Base-by-base conservation (phyloP, 306 rosid genomes). In the Pterocarpus santalinus region DNA sequence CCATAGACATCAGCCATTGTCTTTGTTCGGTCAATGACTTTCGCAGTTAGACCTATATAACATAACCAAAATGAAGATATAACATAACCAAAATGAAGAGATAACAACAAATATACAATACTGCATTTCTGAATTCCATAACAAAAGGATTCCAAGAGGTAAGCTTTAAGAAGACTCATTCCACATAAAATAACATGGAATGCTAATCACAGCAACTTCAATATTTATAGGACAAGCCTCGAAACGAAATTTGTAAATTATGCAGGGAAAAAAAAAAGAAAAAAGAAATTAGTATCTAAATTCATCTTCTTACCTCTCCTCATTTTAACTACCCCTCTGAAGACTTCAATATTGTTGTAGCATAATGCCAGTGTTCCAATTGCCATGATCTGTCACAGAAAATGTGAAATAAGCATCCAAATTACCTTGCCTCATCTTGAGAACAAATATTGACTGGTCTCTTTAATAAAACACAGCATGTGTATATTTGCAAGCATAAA, bases 261-360 rank as follows among this genome's bases (percentile, higher is more conserved):
- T 55, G 61, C 7, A 22, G 28, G 28, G 28, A 22, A 22, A 22
- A 22, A 22, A 22, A 22, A 22, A 22, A 22, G n/a, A 8, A 43
- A 7, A 8, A 47, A 47, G 10, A 55, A n/a, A 0, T 15, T 5
- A 55, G 28, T 16, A 55, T 16, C 28, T 55, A 55, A 55, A 55
- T n/a, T 55, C 61, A 5, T 55, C 17, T 8, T 16, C 88, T 87
- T 85, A 95, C 99, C 99, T 16, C 99, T 92, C 90, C 99, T 90
- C 98, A 95, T 85, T 90, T 95, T 95, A 75, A 95, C 98, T 34
- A 95, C 98, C 69, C 98, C 97, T 90, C 97, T 88, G 93, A 95
- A 95, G 87, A 95, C 90, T 80, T 87, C 87, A 34, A 89, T 80
- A 81, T 95, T 95, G 86, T 95, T 92, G 93, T 91, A 95, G 91